Evolutionary conservation across 441 rosid genomes (phyloP).

Genomic region (Euphorbia celastroides): DNA sequence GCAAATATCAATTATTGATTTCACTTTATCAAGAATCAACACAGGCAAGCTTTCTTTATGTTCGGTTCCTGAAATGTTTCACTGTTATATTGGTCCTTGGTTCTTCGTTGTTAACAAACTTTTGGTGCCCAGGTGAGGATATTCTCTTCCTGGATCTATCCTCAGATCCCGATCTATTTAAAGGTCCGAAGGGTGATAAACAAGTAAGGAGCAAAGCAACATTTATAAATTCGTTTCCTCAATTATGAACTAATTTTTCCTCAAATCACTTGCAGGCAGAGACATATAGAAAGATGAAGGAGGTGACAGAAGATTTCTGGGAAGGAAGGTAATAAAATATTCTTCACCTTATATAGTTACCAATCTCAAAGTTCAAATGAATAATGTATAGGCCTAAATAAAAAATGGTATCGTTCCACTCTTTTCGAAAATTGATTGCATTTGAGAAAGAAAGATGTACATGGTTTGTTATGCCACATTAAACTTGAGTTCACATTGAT

Average conservation of each 20-base stretch:
- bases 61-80: background rate
- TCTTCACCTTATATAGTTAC: background rate
- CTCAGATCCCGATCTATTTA: slow-evolving; percentile 77
- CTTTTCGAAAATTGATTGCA: background rate
- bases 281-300: slow-evolving; percentile 86
- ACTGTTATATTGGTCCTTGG: slow-evolving; percentile 9
- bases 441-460: background rate
- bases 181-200: slow-evolving; percentile 86
- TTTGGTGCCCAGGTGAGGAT: slow-evolving; percentile 50
- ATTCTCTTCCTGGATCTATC: slow-evolving; percentile 82
- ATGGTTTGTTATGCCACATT: background rate
- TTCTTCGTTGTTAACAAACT: slow-evolving; percentile 6
- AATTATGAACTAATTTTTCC: slow-evolving; percentile 9
- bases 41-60: slow-evolving; percentile 42
- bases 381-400: background rate
- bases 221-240: background rate
- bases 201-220: slow-evolving; percentile 44
- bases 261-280: slow-evolving; percentile 56
- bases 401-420: background rate
- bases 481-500: background rate
- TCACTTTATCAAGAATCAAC: slow-evolving; percentile 87
- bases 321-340: slow-evolving; percentile 77
- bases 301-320: slow-evolving; percentile 75
- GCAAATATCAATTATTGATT: slow-evolving; percentile 72
- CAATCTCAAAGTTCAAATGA: background rate